These are phyloP conservation scores for Trichoderma koningiopsis DNA, from an alignment of 2,329 filamentous ascomycete species.

Conservation along the genomic window DNA sequence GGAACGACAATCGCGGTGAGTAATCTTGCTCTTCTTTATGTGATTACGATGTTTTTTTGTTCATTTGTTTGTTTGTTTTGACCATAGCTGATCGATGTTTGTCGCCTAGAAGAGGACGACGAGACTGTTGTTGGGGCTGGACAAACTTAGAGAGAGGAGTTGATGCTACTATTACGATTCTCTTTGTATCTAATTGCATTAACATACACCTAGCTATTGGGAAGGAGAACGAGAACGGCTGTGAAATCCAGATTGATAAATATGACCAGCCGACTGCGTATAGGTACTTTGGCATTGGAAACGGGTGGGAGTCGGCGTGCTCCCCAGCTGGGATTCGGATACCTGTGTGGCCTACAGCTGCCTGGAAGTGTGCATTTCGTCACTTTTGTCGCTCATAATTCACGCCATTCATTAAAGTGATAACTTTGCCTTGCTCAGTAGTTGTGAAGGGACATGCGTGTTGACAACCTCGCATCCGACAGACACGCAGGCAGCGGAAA, in stretches of 20 bases:
- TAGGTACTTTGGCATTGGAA: neutral
- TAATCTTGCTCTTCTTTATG: neutral
- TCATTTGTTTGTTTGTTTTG: neutral
- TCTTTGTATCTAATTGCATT: neutral
- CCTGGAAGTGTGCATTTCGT: neutral
- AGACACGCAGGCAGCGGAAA: neutral
- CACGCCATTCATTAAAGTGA: neutral
- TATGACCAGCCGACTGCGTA: neutral
- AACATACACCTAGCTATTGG: neutral
- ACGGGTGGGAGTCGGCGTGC: neutral
- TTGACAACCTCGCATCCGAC: neutral
- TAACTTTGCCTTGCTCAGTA: neutral
- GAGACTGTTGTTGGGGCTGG: neutral
- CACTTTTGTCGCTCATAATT: neutral
- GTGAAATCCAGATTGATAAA: neutral
- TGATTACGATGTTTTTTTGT: neutral
- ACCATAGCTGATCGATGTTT: neutral
- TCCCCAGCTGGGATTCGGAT: neutral
- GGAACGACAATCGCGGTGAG: neutral
- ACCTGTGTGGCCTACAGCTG: neutral
- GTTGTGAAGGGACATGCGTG: neutral
- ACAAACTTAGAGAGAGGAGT: neutral
- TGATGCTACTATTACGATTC: no score
- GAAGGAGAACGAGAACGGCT: neutral
- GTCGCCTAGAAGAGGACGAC: neutral